Conservation (phyloP, 257 asterid species). For the Catharanthus roseus region DNA sequence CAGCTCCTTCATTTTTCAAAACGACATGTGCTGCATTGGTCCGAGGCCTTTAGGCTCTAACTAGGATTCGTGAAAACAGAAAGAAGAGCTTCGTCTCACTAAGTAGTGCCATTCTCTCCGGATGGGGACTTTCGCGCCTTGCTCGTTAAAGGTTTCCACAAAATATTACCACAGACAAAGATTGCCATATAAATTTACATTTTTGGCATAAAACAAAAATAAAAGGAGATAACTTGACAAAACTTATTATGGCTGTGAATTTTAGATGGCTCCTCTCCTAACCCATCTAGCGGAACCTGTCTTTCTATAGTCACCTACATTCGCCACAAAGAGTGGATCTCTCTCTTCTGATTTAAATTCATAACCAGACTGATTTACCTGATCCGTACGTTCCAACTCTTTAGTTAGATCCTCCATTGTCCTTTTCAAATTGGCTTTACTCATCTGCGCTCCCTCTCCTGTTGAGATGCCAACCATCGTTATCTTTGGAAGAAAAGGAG, state of each 20-base stretch:
- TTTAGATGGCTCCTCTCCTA: slow-evolving; percentile 37
- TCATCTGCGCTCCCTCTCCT: slow-evolving; percentile 63
- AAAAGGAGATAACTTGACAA: slow-evolving; percentile 1
- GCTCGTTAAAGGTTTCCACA: too few relatives aligned
- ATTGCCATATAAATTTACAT: slow-evolving; percentile 24
- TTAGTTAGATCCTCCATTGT: slow-evolving; percentile 74
- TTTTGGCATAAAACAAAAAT: not conserved
- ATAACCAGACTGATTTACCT: slow-evolving; percentile 22
- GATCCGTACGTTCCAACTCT: slow-evolving; percentile 61
- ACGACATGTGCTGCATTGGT: too few relatives aligned
- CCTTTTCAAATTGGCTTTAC: slow-evolving; percentile 60
- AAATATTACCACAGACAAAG: not conserved
- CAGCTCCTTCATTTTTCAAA: too few relatives aligned
- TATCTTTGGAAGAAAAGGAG: slow-evolving; percentile 72
- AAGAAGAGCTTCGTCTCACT: too few relatives aligned
- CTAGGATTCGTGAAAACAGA: too few relatives aligned
- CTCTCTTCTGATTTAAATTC: slow-evolving; percentile 43
- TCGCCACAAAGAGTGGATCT: slow-evolving; percentile 87
- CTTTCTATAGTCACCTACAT: slow-evolving; percentile 59
- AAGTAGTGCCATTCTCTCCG: too few relatives aligned
- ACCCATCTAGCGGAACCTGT: slow-evolving; percentile 49
- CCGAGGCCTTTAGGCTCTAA: too few relatives aligned
- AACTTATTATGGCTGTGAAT: slow-evolving; percentile 2
- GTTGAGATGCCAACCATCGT: slow-evolving; percentile 91
- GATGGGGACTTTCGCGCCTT: too few relatives aligned